These are phyloP conservation scores for Dichomitus squalens DNA, from an alignment of 1,284 basidiomycete genomes.

Conservation along the genomic window DNA sequence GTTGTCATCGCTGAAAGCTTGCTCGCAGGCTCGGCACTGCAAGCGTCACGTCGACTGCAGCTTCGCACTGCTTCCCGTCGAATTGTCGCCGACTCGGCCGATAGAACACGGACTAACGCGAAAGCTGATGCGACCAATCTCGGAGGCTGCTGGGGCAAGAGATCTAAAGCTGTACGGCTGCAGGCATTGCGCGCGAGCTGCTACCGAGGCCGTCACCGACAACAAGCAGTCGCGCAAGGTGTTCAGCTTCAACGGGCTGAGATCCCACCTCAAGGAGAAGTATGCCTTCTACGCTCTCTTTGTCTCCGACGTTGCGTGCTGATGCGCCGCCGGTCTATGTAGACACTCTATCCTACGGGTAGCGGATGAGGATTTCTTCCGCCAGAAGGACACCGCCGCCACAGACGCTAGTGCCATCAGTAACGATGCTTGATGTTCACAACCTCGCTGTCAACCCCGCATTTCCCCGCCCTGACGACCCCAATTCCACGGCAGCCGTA, in stretches of 20 bases:
- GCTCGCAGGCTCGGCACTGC: constrained; percentile 55
- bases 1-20: background rate
- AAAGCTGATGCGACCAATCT: constrained; percentile 31
- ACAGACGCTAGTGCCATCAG: background rate
- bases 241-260: constrained; percentile 51
- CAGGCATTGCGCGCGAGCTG: constrained; percentile 46
- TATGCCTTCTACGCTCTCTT: constrained; percentile 34
- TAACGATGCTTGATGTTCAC: background rate
- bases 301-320: background rate
- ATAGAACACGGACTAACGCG: constrained; percentile 36
- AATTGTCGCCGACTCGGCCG: constrained; percentile 30
- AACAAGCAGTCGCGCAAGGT: background rate
- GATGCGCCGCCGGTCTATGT: constrained; percentile 9
- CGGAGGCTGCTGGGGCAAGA: constrained; percentile 30
- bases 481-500: too few relatives aligned
- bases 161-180: constrained; percentile 49
- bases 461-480: too few relatives aligned
- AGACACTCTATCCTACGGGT: constrained; percentile 36
- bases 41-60: constrained; percentile 62
- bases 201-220: background rate
- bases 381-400: constrained; percentile 12
- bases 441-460: background rate
- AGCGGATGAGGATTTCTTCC: constrained; percentile 40
- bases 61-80: constrained; percentile 36
- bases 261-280: constrained; percentile 63